phyloP scores from a whole-genome alignment of 1,284 basidiomycete genomes.

The Ustilago lituana region DNA sequence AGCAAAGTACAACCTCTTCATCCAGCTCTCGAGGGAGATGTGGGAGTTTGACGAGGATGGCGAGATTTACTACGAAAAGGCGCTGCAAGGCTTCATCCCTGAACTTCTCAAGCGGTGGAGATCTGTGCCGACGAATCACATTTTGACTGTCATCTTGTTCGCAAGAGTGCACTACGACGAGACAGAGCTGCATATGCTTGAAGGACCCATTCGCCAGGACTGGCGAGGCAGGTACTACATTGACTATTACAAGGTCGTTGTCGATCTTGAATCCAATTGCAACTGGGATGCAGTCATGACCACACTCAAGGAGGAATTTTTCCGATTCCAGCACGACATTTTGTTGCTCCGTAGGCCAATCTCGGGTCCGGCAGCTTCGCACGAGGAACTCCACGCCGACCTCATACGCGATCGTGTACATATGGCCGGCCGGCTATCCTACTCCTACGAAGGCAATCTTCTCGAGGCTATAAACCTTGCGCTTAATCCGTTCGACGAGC shows the following conservation, averaged over 20 bases:
- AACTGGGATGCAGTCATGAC: conserved; percentile 89
- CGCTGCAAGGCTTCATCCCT: conserved; percentile 75
- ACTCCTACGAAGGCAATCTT: conserved; percentile 92
- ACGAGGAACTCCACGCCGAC: conserved; percentile 53
- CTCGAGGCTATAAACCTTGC: conserved; percentile 93
- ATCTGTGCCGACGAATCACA: conserved; percentile 83
- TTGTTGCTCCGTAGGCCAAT: conserved; percentile 57
- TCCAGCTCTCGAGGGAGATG: conserved; percentile 93
- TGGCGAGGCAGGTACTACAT: conserved; percentile 86
- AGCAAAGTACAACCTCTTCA: conserved; percentile 82
- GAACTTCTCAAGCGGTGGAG: conserved; percentile 69
- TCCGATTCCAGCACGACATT: conserved; percentile 66
- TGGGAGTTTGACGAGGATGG: conserved; percentile 98
- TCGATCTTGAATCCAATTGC: conserved; percentile 85
- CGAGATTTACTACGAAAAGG: conserved; percentile 85
- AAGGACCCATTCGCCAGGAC: conserved; percentile 74
- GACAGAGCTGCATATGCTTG: conserved; percentile 60
- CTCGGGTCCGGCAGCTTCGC: conserved; percentile 49
- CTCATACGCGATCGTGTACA: conserved; percentile 57
- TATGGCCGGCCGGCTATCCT: conserved; percentile 75
- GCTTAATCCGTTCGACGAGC: conserved; percentile 90
- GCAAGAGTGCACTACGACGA: conserved; percentile 91
- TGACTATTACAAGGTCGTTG: conserved; percentile 84
- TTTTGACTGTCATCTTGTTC: conserved; percentile 91
- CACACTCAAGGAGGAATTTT: conserved; percentile 78